These are phyloP conservation scores for Xylariaceae sp. DNA, from an alignment of 2,329 filamentous ascomycete genomes.

Conservation along the genomic window DNA sequence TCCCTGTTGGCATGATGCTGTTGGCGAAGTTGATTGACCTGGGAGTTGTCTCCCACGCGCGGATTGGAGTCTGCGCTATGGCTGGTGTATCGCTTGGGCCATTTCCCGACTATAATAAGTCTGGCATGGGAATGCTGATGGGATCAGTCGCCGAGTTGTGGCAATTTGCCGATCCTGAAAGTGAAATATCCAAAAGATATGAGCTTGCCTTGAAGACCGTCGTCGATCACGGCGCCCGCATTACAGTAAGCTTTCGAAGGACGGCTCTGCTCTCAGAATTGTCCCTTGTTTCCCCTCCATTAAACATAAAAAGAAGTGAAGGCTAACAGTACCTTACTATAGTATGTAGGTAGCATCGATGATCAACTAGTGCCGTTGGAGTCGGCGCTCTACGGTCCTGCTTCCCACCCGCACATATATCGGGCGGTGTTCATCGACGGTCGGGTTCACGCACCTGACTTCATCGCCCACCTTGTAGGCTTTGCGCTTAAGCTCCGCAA, in stretches of 20 bases:
- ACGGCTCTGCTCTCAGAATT: no score
- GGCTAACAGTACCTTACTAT: constrained; percentile 10
- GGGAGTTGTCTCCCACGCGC: constrained; percentile 70
- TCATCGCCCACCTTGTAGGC: constrained; percentile 86
- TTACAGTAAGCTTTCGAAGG: constrained; percentile 45
- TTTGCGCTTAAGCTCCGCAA: constrained; percentile 93
- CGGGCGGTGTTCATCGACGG: constrained; percentile 95
- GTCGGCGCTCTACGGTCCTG: constrained; percentile 82
- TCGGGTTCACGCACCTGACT: constrained; percentile 85
- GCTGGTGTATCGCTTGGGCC: constrained; percentile 91
- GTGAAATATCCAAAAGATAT: constrained; percentile 76
- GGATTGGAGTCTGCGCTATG: constrained; percentile 81
- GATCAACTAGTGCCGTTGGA: constrained; percentile 94
- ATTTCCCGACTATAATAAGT: constrained; percentile 88
- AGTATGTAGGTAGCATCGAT: constrained; percentile 87
- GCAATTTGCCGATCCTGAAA: constrained; percentile 80
- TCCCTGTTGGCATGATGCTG: constrained; percentile 88
- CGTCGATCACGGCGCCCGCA: constrained; percentile 71
- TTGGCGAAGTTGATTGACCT: constrained; percentile 88
- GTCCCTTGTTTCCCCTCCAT: neutral
- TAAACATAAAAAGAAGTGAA: neutral
- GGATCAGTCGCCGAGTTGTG: constrained; percentile 91
- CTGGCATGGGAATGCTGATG: constrained; percentile 77
- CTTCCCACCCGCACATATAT: constrained; percentile 87
- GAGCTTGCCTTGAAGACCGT: constrained; percentile 68